Evolutionary conservation across 2,329 filamentous ascomycete species (phyloP).

Genomic region (Colletotrichum tofieldiae): DNA sequence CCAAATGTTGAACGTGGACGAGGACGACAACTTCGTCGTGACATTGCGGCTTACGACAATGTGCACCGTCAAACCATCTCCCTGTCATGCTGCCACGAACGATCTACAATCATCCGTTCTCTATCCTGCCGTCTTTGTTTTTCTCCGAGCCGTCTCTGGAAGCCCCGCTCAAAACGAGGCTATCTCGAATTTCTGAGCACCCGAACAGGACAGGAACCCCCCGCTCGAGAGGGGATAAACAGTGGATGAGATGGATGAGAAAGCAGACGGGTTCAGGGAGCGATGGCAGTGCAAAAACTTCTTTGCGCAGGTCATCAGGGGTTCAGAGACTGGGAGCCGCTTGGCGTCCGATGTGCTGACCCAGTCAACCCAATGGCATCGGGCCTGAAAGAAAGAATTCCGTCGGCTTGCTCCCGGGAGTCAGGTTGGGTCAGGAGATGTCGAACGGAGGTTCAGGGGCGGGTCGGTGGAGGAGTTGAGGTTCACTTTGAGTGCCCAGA

Average conservation of each 20-base stretch:
- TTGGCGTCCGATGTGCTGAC: constrained; percentile 24
- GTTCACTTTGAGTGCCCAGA: constrained; percentile 43
- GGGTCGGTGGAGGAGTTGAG: constrained; percentile 36
- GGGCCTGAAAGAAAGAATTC: constrained; percentile 8
- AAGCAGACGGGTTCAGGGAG: constrained; percentile 12
- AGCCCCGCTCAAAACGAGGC: constrained; percentile 18
- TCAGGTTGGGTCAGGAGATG: constrained; percentile 22
- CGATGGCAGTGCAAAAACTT: constrained; percentile 15
- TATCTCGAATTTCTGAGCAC: constrained; percentile 5
- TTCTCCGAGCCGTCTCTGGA: constrained; percentile 20
- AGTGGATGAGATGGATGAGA: neutral
- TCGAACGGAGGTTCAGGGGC: constrained; percentile 37
- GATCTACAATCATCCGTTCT: constrained; percentile 31
- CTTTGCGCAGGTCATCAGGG: constrained; percentile 10
- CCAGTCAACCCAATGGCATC: constrained; percentile 31
- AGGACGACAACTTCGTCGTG: neutral
- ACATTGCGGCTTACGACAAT: neutral
- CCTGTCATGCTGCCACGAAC: constrained; percentile 14
- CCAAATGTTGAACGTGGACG: neutral
- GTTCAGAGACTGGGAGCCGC: neutral
- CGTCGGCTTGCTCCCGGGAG: constrained; percentile 1
- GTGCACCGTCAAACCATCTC: constrained; percentile 2
- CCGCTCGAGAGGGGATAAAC: constrained; percentile 11
- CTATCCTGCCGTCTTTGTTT: constrained; percentile 24
- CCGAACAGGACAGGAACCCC: constrained; percentile 15